phyloP scores from a whole-genome alignment of 129 eudicot genomes.

The Helianthus tuberosus region DNA sequence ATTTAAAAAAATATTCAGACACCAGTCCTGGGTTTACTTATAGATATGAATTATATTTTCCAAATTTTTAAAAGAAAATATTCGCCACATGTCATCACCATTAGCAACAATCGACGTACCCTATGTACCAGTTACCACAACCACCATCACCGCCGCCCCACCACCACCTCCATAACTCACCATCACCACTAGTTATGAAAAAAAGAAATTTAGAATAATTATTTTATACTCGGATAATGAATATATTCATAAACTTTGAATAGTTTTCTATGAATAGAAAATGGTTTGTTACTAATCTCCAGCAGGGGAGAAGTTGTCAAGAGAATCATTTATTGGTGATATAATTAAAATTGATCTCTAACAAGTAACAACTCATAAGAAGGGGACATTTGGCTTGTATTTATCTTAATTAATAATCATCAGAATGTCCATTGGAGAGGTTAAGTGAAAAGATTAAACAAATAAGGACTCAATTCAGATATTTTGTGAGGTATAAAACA shows the following conservation, averaged over 20 bases:
- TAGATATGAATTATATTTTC: too few relatives aligned
- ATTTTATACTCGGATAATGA: neutral
- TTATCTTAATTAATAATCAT: slow-evolving; percentile 5
- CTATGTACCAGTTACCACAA: too few relatives aligned
- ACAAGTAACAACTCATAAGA: slow-evolving; percentile 12
- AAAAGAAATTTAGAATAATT: neutral
- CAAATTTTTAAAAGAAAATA: too few relatives aligned
- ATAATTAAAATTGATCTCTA: neutral
- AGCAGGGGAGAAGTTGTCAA: neutral
- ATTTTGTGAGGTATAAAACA: neutral
- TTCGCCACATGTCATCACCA: too few relatives aligned
- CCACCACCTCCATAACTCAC: neutral
- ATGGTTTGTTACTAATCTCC: neutral
- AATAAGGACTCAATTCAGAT: neutral
- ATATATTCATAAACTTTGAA: neutral
- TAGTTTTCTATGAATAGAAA: neutral
- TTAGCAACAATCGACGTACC: too few relatives aligned
- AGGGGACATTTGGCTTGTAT: neutral
- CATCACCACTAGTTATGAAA: neutral
- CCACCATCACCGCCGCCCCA: neutral
- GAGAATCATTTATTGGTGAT: neutral
- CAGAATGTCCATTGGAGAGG: slow-evolving; percentile 1
- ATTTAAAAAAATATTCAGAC: too few relatives aligned
- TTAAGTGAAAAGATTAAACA: slow-evolving; percentile 7
- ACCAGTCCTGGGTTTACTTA: too few relatives aligned